phyloP scores from a whole-genome alignment of 139 green algal species.

The Volvox reticuliferus region DNA sequence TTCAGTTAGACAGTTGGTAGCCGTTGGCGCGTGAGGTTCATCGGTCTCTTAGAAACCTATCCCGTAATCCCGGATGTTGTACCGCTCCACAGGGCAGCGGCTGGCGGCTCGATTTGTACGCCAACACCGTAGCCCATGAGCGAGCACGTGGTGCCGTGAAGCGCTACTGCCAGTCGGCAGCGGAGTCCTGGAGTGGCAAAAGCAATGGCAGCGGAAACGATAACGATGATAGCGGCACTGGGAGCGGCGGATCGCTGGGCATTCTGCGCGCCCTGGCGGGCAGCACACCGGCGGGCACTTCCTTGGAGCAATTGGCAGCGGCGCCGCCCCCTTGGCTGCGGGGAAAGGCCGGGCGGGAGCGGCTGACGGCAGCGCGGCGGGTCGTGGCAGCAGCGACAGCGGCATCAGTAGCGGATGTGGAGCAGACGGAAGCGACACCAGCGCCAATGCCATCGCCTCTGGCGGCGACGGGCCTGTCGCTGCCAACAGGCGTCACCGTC shows the following conservation, averaged over 20 bases:
- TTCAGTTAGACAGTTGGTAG: neutral
- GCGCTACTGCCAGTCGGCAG: constrained; percentile 43
- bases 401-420: neutral
- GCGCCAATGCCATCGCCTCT: neutral
- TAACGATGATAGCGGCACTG: neutral
- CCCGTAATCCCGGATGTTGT: neutral
- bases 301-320: constrained; percentile 31
- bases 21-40: too few species aligned
- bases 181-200: constrained; percentile 12
- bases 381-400: constrained; percentile 24
- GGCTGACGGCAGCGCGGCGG: constrained; percentile 37
- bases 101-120: constrained; percentile 71
- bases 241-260: neutral
- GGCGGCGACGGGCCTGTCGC: neutral
- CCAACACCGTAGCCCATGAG: constrained; percentile 65
- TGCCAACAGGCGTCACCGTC: neutral
- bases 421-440: neutral
- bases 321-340: constrained; percentile 31
- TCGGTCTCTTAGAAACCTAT: too few species aligned
- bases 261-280: constrained; percentile 19
- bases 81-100: constrained; percentile 30
- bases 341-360: constrained; percentile 20
- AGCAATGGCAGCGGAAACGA: neutral
- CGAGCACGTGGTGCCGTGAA: constrained; percentile 49
- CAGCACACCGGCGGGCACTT: neutral